Evolutionary conservation across 2,329 filamentous ascomycete genomes (phyloP), one percentile per base, ranked within the genome.

Genomic region (Dactylellina haptotyla): DNA sequence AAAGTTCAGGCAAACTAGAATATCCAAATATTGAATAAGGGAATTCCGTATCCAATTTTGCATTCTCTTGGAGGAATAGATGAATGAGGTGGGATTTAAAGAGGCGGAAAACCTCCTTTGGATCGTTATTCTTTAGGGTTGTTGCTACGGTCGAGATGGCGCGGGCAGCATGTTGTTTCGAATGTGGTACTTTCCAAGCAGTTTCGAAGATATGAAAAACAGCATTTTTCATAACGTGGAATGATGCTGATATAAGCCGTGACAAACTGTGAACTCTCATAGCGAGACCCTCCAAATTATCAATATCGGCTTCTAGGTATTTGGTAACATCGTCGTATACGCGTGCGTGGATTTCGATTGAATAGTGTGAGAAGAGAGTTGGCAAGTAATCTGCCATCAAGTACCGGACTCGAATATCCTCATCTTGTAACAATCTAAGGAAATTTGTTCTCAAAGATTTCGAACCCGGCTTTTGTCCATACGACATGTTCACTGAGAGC

Each of bases 141-240:
- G 80, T 81, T 2, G 93, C 87, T 30, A 97, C 88, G 10, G 85
- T 83, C 3, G 81, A 80, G 45, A 97, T 84, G 77, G 92, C 96
- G 57, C 85, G 85, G 63, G 86, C 87, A 0, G 94, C 93, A 81
- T 97, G 90, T 18, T 84, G 82, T 18, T 85, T 84, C 4, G 90
- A 90, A 9, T 83, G 81, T 2, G 85, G 81, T 12, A 96, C 87
- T 65, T 88, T 88, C 1, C 90, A 92, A 1, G 93, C 91, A 0
- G 90, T 92, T 80, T 98, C 95, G 77, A 98, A 97, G 20, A 98
- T 93, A 80, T 95, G 90, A 80, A 97, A 99, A 16, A 96, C 90
- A 76, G 92, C 93, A 75, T 90, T 88, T 57, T 93, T 89, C 45
- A 97, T 84, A 18, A 98, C 84, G 0, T 93, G 96, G 70, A 92